Evolutionary conservation across 2,329 filamentous ascomycete species (phyloP).

Genomic region (Colletotrichum filicis): DNA sequence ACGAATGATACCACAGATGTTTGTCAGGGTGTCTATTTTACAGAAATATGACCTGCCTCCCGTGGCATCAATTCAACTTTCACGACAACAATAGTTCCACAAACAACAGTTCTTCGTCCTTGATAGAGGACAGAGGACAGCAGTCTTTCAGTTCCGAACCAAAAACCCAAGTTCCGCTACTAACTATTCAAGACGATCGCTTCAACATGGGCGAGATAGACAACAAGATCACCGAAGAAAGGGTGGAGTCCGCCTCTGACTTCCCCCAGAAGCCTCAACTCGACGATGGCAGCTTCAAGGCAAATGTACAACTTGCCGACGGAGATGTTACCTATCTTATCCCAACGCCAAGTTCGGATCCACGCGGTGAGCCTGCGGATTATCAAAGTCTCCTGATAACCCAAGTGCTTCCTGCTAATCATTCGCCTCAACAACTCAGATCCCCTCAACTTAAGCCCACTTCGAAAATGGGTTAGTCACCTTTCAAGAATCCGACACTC

Average conservation of each 20-base stretch:
- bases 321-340: conserved; percentile 46
- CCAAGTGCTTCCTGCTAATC: background rate
- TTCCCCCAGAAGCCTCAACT: background rate
- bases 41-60: conserved; percentile 20
- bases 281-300: conserved; percentile 19
- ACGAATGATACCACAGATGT: conserved; percentile 1
- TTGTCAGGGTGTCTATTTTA: conserved; percentile 1
- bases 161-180: background rate
- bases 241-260: conserved; percentile 16
- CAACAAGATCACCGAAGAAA: conserved; percentile 20
- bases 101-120: background rate
- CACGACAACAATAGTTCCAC: background rate
- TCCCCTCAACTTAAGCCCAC: conserved; percentile 17
- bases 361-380: conserved; percentile 36
- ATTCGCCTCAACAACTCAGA: background rate
- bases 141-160: background rate
- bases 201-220: conserved; percentile 14
- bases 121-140: background rate
- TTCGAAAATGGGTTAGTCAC: conserved; percentile 15
- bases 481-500: background rate
- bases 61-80: background rate
- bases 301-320: conserved; percentile 42
- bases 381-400: background rate
- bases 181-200: fast-evolving
- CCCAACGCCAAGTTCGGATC: conserved; percentile 47